Evolutionary conservation across 345 rosid species (phyloP), one percentile per base, ranked within the genome.

Genomic region (Eucalyptus urophylla): DNA sequence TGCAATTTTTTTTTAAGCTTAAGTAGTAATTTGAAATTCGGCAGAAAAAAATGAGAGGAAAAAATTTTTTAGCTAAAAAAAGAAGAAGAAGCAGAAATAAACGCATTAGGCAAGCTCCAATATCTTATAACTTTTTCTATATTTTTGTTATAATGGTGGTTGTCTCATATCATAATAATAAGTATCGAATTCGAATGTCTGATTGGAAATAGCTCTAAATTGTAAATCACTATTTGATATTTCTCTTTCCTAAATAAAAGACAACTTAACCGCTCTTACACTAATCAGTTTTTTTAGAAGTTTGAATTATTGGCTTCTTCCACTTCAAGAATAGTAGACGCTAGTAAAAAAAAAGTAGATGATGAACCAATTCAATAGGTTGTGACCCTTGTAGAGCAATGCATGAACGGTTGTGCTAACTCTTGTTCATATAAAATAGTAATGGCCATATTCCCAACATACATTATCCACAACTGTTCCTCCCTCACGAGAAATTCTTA

Each of bases 401-500:
- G 25, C 81, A 33, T 3, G 25, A 33, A 19, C 0, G 1, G 13
- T 72, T 72, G 4, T 14, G 81, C 81, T 72, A 9, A 33, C 12
- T 72, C 24, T 4, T 69, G 3, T 72, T 72, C 8, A 5, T 1
- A 33, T 8, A 33, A 33, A 72, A 72, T 33, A 19, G 45, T 19
- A 33, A 33, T 17, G 81, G 45, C 24, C 83, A 37, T 3, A 37
- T 72, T 6, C 81, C 45, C 45, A 72, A 19, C 81, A 5, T 37
- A 6, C 7, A 5, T 1, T 0, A 72, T 3, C 81, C 24, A 33
- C 21, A 8, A 69, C 0, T 16, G 2, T 69, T 69, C 7, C 81
- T 69, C 44, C 81, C 81, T 33, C 44, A 4, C 44, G 3, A 69
- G 4, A 69, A 69, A 69, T 69, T 19, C 5, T 40, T 21, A 17